Percentiles rank a stretch among this genome's conserved stretches.
phyloP scores from a whole-genome alignment of 371 early-diverging fungal species.

The Capniomyces stellatus region DNA sequence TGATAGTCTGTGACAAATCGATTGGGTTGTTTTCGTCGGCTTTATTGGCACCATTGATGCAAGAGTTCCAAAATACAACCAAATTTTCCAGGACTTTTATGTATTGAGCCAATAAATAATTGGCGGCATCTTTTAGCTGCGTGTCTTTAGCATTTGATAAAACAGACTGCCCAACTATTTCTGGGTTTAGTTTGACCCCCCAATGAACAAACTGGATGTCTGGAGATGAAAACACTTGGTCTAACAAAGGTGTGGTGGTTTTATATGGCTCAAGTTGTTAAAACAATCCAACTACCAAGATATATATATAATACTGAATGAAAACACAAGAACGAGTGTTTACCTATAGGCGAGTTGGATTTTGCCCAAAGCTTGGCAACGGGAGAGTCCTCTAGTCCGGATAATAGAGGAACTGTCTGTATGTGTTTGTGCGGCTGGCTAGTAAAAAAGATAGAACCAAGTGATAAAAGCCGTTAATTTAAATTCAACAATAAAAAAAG shows the following conservation, averaged over 20 bases:
- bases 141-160: not conserved
- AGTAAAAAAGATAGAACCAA: not conserved
- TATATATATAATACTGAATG: not conserved
- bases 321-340: not conserved
- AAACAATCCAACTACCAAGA: no score
- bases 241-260: not conserved
- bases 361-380: conserved; percentile 11
- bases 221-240: not conserved
- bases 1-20: not conserved
- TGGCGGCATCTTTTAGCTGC: not conserved
- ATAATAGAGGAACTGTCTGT: conserved; percentile 21
- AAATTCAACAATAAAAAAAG: no score
- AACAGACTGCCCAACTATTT: not conserved
- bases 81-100: not conserved
- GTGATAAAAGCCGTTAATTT: no score
- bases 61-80: not conserved
- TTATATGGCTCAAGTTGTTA: no score
- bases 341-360: conserved; percentile 6
- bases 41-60: not conserved
- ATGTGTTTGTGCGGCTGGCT: conserved; percentile 27
- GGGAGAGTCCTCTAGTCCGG: conserved; percentile 10
- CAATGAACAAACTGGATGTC: conserved; percentile 2
- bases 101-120: not conserved
- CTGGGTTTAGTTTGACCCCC: not conserved
- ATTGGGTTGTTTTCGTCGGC: not conserved